Percentiles rank a stretch among this genome's conserved stretches.
phyloP scores from a whole-genome alignment of 164 flowering plant species.

The Dillenia suffruticosa region DNA sequence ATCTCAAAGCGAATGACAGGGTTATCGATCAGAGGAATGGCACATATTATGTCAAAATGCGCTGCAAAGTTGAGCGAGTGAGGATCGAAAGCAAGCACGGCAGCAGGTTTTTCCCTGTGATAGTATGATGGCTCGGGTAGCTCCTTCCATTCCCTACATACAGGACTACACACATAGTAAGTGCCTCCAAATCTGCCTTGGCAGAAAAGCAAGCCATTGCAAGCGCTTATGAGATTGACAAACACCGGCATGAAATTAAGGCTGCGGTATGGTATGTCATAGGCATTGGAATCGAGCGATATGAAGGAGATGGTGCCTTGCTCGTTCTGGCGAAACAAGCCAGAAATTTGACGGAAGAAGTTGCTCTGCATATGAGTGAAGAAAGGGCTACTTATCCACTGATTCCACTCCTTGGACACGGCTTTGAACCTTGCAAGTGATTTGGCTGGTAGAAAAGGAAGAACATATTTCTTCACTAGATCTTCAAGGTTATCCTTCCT shows the following conservation, averaged over 20 bases:
- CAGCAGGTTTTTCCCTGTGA: slow-evolving; percentile 13
- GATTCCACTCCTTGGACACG: slow-evolving; percentile 19
- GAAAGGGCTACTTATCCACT: slow-evolving; percentile 16
- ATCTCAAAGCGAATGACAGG: slow-evolving; percentile 15
- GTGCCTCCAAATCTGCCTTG: not conserved
- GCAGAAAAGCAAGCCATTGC: slow-evolving; percentile 24
- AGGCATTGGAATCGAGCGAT: slow-evolving; percentile 6
- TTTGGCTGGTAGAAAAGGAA: slow-evolving; percentile 24
- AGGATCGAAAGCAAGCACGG: slow-evolving; percentile 25
- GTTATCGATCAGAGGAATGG: slow-evolving; percentile 1
- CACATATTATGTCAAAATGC: slow-evolving; percentile 17
- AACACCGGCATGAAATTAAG: slow-evolving; percentile 13
- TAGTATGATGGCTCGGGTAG: slow-evolving; percentile 13
- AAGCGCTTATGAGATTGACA: slow-evolving; percentile 8
- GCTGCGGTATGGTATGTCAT: slow-evolving; percentile 11
- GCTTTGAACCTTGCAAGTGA: slow-evolving; percentile 15
- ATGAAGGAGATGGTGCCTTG: not conserved
- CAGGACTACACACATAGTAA: slow-evolving; percentile 30
- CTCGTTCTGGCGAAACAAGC: slow-evolving; percentile 10
- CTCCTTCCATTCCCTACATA: slow-evolving; percentile 5
- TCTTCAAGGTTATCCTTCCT: slow-evolving; percentile 7
- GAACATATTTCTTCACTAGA: slow-evolving; percentile 7
- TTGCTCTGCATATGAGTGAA: slow-evolving; percentile 15
- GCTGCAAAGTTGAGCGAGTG: slow-evolving; percentile 2
- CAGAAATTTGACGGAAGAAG: slow-evolving; percentile 17